Evolutionary conservation across 2,329 filamentous ascomycete species (phyloP), one percentile per base, ranked within the genome.

Genomic region (Hymenoscyphus albidus): DNA sequence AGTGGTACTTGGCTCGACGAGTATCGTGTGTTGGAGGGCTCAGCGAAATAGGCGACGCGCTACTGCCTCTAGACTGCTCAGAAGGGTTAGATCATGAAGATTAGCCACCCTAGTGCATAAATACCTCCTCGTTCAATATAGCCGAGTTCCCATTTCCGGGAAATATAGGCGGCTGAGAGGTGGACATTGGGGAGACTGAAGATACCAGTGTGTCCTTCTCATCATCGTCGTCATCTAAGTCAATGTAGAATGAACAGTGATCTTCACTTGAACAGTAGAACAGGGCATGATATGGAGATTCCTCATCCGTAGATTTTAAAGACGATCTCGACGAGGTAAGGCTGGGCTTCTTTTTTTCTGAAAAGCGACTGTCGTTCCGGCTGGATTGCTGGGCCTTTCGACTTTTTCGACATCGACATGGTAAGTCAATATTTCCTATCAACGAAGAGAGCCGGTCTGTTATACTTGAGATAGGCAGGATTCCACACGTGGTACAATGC

Each of bases 1-100:
- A 62, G 31, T 62, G 64, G 55, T 65, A 65, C 38, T 59, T 62
- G 18, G 64, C 60, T 27, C 64, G 60, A 38, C 60, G 39, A 38
- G 60, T 62, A 27, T 65, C 64, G 54, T 65, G 64, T 38, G 60
- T 65, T 32, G 57, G 57, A 31, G 60, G n/a, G 18, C 57, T 31
- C 14, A 62, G 27, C 12, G 64, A 48, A 35, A 48, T 51, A 6
- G 54, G 22, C 14, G 61, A 39, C 18, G 61, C 57, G 22, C 39
- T 58, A 54, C 27, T 62, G 18, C 38, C 63, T n/a, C 35, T n/a
- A 13, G 40, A 42, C 62, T 62, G 51, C 31, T 56, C 32, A 6
- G 7, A 14, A 27, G 5, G 32, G 32, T 62, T 40, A 58, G 27
- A 59, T 31, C 12, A 9, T 54, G 3, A 3, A n/a, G 9, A 27